Conservation (phyloP, 345 rosid genomes). For the Arabidopsis thaliana region TAIR10.1 NC_003071.7:17362001-17362500, state of each 20-base stretch:
- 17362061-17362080: slow-evolving; percentile 77
- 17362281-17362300: slow-evolving; percentile 69
- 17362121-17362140: slow-evolving; percentile 76
- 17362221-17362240: slow-evolving; percentile 63
- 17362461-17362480: too few relatives aligned
- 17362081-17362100: slow-evolving; percentile 88
- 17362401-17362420: slow-evolving; percentile 24
- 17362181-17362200: slow-evolving; percentile 58
- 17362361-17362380: slow-evolving; percentile 30
- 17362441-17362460: too few relatives aligned
- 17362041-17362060: slow-evolving; percentile 75
- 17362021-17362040: slow-evolving; percentile 94
- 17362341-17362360: slow-evolving; percentile 38
- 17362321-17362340: slow-evolving; percentile 57
- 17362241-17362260: slow-evolving; percentile 85
- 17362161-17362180: slow-evolving; percentile 74
- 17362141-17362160: slow-evolving; percentile 68
- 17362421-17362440: slow-evolving; percentile 20
- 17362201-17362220: slow-evolving; percentile 63
- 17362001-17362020: slow-evolving; percentile 86
- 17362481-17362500: too few relatives aligned
- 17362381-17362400: neutral
- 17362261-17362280: slow-evolving; percentile 69
- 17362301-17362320: slow-evolving; percentile 59
- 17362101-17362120: slow-evolving; percentile 84